These are phyloP conservation scores for Apiotrichum gracile DNA, from an alignment of 1,284 basidiomycete species.

Conservation along the genomic window DNA sequence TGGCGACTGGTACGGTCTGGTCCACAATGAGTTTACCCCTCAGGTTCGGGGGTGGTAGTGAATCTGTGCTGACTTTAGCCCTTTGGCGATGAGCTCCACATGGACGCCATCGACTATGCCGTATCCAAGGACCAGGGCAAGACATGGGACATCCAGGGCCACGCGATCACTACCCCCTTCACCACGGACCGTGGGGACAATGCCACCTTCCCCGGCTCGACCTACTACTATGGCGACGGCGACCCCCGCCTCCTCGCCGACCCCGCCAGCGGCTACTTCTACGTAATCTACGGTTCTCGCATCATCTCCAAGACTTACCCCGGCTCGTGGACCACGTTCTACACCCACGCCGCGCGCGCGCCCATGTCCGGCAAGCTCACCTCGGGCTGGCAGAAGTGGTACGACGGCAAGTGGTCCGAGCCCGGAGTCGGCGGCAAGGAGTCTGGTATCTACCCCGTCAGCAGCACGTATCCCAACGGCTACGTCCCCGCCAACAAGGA, in stretches of 20 bases:
- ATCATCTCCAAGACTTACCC: neutral
- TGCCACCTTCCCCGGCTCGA: neutral
- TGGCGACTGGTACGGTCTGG: slow-evolving; percentile 12
- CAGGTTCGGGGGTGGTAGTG: too few relatives aligned
- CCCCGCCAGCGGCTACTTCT: slow-evolving; percentile 7
- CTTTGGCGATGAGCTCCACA: slow-evolving; percentile 11
- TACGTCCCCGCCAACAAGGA: slow-evolving; percentile 3
- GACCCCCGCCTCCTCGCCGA: slow-evolving; percentile 12
- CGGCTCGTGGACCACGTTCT: slow-evolving; percentile 7
- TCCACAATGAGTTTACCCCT: slow-evolving; percentile 17
- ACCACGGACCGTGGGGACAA: slow-evolving; percentile 5
- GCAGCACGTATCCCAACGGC: neutral
- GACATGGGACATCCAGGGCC: slow-evolving; percentile 11
- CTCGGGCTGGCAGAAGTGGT: slow-evolving; percentile 11
- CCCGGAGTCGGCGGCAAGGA: slow-evolving; percentile 10
- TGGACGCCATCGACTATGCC: slow-evolving; percentile 14
- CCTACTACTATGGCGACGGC: slow-evolving; percentile 14
- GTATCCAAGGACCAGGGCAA: slow-evolving; percentile 5
- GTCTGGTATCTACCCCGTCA: slow-evolving; percentile 5
- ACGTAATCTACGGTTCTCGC: slow-evolving; percentile 11
- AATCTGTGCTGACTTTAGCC: too few relatives aligned
- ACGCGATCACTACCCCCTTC: slow-evolving; percentile 7
- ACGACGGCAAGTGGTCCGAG: slow-evolving; percentile 8
- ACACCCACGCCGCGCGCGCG: slow-evolving; percentile 12
- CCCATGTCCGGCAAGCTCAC: slow-evolving; percentile 4